Base-by-base conservation (phyloP, 2,329 filamentous ascomycete species). In the Chalara sp. region DNA sequence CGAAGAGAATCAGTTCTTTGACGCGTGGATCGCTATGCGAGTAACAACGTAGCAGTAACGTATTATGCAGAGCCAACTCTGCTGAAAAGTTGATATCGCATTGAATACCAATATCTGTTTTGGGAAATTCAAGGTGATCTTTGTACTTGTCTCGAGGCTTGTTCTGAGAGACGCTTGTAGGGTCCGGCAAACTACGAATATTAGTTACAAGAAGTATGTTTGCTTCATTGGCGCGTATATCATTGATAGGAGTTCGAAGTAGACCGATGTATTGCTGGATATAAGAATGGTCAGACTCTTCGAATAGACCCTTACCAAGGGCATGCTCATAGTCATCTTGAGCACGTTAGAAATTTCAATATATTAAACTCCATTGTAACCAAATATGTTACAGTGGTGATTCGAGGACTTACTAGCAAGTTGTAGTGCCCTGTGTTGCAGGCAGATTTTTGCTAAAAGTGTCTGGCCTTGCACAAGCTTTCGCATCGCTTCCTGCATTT, bases 71-170 rank as follows among this genome's bases (percentile, higher is more conserved):
- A 1, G 85, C 89, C 3, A 96, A 78, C 43, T 87, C 82, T 13
- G 90, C 90, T 1, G 86, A 86, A 65, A 96, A 96, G 67, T 95
- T 95, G 73, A 96, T 89, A 64, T 96, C 89, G 65, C 88, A 93
- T 64, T 91, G 87, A 11, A 92, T 87, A n/a, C 89, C 89, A 31
- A 86, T 79, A 4, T 84, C 84, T 6, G 74, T 72, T 62, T 88
- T 88, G 5, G 87, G 87, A 52, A 92, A 92, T 65, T 93, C 89
- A 2, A 95, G 77, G 29, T 73, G 72, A 59, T 84, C 78, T 52
- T 69, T 71, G 63, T 78, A 79, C 32, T 71, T 72, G 57, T 82
- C 75, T 51, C 72, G 72, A 5, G 76, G 71, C 54, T 78, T 75
- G 61, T 77, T 62, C 10, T 49, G 75, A 6, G 73, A 67, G 41